Evolutionary conservation across 2,329 filamentous ascomycete species (phyloP).

Genomic region (Nemania serpens): DNA sequence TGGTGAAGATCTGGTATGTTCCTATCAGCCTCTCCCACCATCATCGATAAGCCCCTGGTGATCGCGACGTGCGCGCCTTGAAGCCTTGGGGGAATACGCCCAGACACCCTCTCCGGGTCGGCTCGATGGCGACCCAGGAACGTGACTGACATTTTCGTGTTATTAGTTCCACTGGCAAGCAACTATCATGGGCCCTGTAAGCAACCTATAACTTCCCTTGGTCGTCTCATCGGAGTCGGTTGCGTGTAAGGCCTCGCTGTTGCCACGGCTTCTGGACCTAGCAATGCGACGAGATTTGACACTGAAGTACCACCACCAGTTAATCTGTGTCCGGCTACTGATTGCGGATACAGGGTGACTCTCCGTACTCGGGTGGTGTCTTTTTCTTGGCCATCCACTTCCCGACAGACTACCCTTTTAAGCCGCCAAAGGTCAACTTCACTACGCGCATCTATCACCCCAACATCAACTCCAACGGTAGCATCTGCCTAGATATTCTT

Average conservation of each 20-base stretch:
- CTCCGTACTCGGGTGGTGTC: slow-evolving; percentile 95
- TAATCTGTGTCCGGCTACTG: not conserved
- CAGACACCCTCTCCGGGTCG: slow-evolving; percentile 15
- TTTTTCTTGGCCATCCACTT: slow-evolving; percentile 99
- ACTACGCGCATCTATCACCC: slow-evolving; percentile 99
- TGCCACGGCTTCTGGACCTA: not conserved
- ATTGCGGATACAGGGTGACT: slow-evolving; percentile 70
- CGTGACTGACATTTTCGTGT: slow-evolving; percentile 40
- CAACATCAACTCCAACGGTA: slow-evolving; percentile 99
- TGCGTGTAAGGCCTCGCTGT: not conserved
- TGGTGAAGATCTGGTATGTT: slow-evolving; percentile 90
- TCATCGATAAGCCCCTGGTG: slow-evolving; percentile 33
- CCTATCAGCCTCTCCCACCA: slow-evolving; percentile 40
- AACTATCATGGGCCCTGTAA: slow-evolving; percentile 99
- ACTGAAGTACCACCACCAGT: not conserved
- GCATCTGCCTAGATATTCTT: slow-evolving; percentile 97
- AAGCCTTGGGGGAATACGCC: slow-evolving; percentile 33
- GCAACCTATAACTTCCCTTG: slow-evolving; percentile 47
- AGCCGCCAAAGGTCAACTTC: slow-evolving; percentile 99
- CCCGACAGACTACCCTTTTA: slow-evolving; percentile 99
- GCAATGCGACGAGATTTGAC: not conserved
- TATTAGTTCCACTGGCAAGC: slow-evolving; percentile 99
- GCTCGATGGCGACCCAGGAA: not conserved
- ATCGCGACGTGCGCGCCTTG: slow-evolving; percentile 15
- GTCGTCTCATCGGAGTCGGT: slow-evolving; percentile 10